Base-by-base conservation (phyloP, 1,284 basidiomycete genomes). In the Porogramme epimiltina region DNA sequence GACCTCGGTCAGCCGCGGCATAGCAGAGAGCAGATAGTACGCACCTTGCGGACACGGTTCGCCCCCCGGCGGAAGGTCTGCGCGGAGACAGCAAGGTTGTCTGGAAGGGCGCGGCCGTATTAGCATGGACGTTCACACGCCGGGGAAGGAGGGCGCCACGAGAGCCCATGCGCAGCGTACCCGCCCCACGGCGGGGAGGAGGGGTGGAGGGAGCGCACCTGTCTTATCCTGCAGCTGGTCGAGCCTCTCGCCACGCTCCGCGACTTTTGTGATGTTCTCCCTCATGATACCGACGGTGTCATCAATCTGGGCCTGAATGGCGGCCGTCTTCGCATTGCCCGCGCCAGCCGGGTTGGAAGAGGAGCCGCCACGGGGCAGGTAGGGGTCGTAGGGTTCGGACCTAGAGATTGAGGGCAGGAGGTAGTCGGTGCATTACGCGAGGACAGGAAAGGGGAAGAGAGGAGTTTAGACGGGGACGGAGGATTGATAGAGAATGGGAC, bases 141-240 rank as follows among this genome's bases (percentile, higher is more conserved):
- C 3, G 19, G 22, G 28, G 18, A 19, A 18, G 28, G 47, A 16
- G 2, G 41, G 33, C 34, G 46, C 37, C 22, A 28, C 25, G 31
- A n/a, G n/a, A n/a, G n/a, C n/a, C 28, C 10, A 31, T 86, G 85
- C 85, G 31, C 50, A 38, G 26, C 48, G 38, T 46, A 28, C 23
- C 49, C 3, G 8, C 25, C 15, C 38, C 24, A 45, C 34, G 34
- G 23, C 46, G 40, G 15, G 22, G 18, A 42, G 22, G 2, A 20
- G 11, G 13, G 10, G 41, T 20, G 16, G 18, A 36, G 20, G 24
- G 22, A 3, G 57, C 24, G 64, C 65, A 95, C 95, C 95, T 46
- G 96, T 98, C 82, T 98, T 98, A 76, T 98, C 95, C 74, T 98
- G 96, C 61, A 98, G 76, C 49, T 90, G 89, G 70, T 98, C 95